Evolutionary conservation across 768 basidiomycete species (phyloP), one percentile per base, ranked within the genome.

Genomic region (Holtermanniella nyarrowii): DNA sequence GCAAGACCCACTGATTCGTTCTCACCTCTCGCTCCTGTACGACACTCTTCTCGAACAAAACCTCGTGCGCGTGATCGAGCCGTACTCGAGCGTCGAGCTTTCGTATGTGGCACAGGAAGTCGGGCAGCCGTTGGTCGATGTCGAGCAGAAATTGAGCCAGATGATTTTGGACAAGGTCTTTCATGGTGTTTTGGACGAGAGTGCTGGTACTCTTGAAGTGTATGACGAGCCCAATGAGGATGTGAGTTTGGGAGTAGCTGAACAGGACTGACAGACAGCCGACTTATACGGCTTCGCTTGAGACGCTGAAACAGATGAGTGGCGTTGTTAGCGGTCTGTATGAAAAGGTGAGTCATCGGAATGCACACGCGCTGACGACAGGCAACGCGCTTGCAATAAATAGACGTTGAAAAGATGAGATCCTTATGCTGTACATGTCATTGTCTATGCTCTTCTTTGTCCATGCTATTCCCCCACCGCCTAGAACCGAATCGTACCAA

Each of bases 101-200:
- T 82, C 82, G 48, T 81, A 90, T 63, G 85, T 99, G 16, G 93
- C 93, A 2, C 75, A 80, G 64, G 76, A 80, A 56, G 93, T 97
- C 4, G 85, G 86, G 1, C 90, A 93, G 64, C 84, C 86, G 48
- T 74, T 86, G 45, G 84, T 87, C 66, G 82, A 80, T 5, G 89
- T 97, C 20, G 91, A 97, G 73, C 79, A 82, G 20, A 97, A 95
- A 68, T 74, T 97, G 23, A 89, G 86, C 25, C 93, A 99, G 69
- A 97, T 99, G 93, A 99, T 97, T 56, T 75, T 96, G 31, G 93
- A 96, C 73, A 91, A 91, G 61, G 81, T 91, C 1, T 80, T 97
- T 57, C 80, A 88, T 56, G 93, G 93, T 4, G 90, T 99, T 1
- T 77, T 99, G n/a, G 93, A 97, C 69, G 93, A 97, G 69, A 89